Evolutionary conservation across 2,329 filamentous ascomycete genomes (phyloP).

Genomic region (Fusarium dlaminii): DNA sequence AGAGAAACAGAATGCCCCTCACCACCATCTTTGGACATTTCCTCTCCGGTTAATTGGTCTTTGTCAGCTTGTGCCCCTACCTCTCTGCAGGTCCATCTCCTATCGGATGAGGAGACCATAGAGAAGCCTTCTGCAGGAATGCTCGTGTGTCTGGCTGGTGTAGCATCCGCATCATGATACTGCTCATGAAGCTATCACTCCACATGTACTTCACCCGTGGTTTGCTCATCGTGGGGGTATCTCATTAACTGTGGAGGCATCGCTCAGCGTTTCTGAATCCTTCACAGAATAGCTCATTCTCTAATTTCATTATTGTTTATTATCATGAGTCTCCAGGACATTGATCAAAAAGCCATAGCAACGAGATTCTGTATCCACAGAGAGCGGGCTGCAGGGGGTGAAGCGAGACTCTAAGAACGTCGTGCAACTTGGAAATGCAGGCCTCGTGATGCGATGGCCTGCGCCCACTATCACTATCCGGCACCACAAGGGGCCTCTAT

Average conservation of each 20-base stretch:
- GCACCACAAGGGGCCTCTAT: constrained; percentile 16
- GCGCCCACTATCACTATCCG: constrained; percentile 24
- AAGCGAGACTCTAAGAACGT: constrained; percentile 29
- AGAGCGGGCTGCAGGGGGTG: constrained; percentile 32
- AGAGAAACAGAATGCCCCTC: constrained; percentile 34
- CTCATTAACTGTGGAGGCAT: constrained; percentile 2
- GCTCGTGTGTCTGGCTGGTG: constrained; percentile 28
- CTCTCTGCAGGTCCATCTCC: constrained; percentile 40
- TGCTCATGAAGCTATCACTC: constrained; percentile 27
- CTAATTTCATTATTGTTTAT: constrained; percentile 18
- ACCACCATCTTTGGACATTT: constrained; percentile 27
- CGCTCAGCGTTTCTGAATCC: not conserved
- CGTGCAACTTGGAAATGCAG: constrained; percentile 37
- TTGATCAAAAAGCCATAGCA: constrained; percentile 28
- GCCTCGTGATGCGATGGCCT: constrained; percentile 36
- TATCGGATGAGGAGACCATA: constrained; percentile 36
- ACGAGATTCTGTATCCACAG: constrained; percentile 29
- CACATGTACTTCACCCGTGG: constrained; percentile 13
- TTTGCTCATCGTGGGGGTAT: constrained; percentile 26
- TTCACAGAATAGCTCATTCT: not conserved
- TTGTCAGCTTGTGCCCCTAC: constrained; percentile 22
- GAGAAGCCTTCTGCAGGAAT: constrained; percentile 14
- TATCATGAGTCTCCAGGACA: constrained; percentile 6
- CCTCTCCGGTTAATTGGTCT: constrained; percentile 25
- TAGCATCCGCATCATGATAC: constrained; percentile 37